A percentile compares a stretch with the other conserved stretches of the same genome.
Conservation (phyloP, 148 eudicot genomes). For the Vaccinium myrtillus region DNA sequence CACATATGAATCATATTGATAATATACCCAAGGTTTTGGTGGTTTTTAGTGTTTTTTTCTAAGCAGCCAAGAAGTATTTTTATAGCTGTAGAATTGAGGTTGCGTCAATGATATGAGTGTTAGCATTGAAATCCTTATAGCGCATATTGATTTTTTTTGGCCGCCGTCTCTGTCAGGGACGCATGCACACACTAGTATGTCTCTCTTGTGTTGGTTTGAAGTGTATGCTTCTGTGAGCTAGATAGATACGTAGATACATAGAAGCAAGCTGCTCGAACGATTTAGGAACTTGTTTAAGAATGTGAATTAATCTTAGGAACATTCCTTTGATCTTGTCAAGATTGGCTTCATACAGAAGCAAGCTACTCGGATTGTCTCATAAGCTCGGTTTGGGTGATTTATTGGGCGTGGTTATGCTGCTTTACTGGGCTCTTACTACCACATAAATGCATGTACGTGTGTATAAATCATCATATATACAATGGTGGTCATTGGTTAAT, state of each 20-base stretch:
- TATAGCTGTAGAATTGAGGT: not conserved
- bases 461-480: not conserved
- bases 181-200: not conserved
- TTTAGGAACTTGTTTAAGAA: not conserved
- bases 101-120: not conserved
- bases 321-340: not conserved
- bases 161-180: not conserved
- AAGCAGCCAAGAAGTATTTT: not conserved
- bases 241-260: not conserved
- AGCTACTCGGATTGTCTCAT: not conserved
- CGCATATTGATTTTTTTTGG: not conserved
- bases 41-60: not conserved
- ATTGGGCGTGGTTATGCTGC: not conserved
- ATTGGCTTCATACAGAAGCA: not conserved
- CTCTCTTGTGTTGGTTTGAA: not conserved
- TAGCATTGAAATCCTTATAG: not conserved
- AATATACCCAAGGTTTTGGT: not conserved
- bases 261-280: not conserved
- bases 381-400: not conserved
- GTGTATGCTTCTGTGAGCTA: not conserved
- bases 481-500: not conserved
- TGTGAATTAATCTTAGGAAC: not conserved
- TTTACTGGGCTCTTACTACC: not conserved
- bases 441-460: not conserved
- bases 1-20: not conserved